Conservation (phyloP, 2,329 filamentous ascomycete species). For the Cladosporium sp. region DNA sequence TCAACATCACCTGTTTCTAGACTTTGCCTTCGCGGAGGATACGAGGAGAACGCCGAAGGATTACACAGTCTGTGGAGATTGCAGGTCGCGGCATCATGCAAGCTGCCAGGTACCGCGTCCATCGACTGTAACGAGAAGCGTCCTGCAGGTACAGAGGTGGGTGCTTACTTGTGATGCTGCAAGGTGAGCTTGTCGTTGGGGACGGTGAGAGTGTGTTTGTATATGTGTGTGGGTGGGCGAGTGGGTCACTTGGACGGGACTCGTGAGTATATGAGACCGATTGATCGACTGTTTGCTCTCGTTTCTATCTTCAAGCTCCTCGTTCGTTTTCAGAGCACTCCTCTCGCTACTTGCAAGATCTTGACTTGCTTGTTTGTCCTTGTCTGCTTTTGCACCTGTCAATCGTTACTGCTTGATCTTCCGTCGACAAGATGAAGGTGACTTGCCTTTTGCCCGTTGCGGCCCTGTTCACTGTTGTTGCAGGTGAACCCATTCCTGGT, state of each 20-base stretch:
- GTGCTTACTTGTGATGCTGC: conserved; percentile 20
- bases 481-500: conserved; percentile 24
- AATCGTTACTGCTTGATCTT: conserved; percentile 17
- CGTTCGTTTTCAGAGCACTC: conserved; percentile 17
- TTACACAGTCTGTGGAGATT: conserved; percentile 22
- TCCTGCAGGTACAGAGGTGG: conserved; percentile 21
- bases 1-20: conserved; percentile 3
- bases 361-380: conserved; percentile 19
- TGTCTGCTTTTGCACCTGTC: conserved; percentile 9
- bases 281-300: conserved; percentile 3
- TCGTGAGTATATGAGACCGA: conserved; percentile 10
- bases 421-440: conserved; percentile 23
- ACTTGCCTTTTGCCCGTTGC: conserved; percentile 19
- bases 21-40: conserved; percentile 1
- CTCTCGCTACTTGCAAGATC: conserved; percentile 23
- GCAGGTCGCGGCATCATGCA: conserved; percentile 22
- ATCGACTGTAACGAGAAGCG: conserved; percentile 10
- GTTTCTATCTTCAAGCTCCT: background rate
- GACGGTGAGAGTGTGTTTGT: conserved; percentile 6
- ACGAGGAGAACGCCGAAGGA: conserved; percentile 7
- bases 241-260: conserved; percentile 2
- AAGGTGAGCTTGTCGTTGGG: conserved; percentile 20
- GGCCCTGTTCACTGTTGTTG: conserved; percentile 22
- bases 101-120: conserved; percentile 23
- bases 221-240: background rate